Evolutionary conservation across 2,329 filamentous ascomycete genomes (phyloP).

Genomic region (Tolypocladium album): DNA sequence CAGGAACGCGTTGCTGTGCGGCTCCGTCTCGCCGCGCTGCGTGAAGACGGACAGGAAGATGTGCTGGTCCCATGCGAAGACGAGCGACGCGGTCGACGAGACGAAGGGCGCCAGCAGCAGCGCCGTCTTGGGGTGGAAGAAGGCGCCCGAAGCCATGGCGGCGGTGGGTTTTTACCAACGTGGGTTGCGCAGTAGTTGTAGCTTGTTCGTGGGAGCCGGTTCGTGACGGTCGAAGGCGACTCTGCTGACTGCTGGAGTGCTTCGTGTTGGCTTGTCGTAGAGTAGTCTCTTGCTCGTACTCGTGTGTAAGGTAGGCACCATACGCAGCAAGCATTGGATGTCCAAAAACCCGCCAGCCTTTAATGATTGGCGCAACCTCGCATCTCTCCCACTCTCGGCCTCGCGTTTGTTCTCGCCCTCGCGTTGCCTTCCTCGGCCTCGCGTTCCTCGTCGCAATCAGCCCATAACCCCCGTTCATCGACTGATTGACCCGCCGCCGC

Average conservation of each 20-base stretch:
- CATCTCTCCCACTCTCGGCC: background rate
- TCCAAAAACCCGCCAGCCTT: background rate
- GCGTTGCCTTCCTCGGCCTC: background rate
- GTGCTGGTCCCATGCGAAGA: slow-evolving; percentile 33
- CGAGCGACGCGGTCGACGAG: slow-evolving; percentile 34
- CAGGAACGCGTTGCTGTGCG: slow-evolving; percentile 23
- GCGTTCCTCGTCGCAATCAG: background rate
- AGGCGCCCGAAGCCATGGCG: slow-evolving; percentile 24
- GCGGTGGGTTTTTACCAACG: background rate
- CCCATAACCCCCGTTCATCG: background rate
- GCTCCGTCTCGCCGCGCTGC: slow-evolving; percentile 12
- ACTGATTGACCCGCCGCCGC: background rate
- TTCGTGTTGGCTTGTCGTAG: too few relatives aligned
- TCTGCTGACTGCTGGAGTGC: too few relatives aligned
- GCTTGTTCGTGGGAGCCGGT: background rate
- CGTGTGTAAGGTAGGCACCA: too few relatives aligned
- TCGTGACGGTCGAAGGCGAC: background rate
- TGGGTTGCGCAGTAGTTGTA: background rate
- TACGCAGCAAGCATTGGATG: too few relatives aligned
- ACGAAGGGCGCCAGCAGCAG: slow-evolving; percentile 34
- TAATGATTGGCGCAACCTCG: background rate
- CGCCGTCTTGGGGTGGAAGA: slow-evolving; percentile 24
- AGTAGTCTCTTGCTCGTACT: background rate
- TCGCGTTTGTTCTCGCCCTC: background rate
- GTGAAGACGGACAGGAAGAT: slow-evolving; percentile 29